Evolutionary conservation across 2,329 filamentous ascomycete genomes (phyloP), one percentile per base, ranked within the genome.

Genomic region (Clathrospora elynae): DNA sequence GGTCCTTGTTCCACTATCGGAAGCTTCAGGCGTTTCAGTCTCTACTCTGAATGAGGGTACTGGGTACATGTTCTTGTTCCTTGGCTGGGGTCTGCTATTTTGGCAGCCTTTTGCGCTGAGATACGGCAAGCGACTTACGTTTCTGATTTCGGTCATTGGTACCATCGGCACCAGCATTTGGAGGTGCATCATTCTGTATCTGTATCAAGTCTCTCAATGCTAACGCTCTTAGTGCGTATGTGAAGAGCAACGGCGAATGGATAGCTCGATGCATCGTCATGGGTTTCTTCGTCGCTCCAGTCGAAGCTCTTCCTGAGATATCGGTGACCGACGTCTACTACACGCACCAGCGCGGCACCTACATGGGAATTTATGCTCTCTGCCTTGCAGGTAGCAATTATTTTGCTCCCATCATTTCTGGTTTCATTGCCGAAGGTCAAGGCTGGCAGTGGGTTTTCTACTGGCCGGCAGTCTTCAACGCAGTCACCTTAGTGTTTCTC

Each of bases 381-480:
- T 42, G 64, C 0, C 47, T 70, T 0, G 57, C 62, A 6, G 68
- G 66, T 1, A 64, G 62, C 38, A 71, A 68, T 29, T 71, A 67
- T 36, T 64, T 71, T 17, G 66, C 66, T 5, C 68, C 67, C 1
- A 58, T 71, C 13, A 65, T 70, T 11, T 55, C 52, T 17, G 68
- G 68, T 2, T 71, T 68, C 37, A 70, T 71, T 32, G 57, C 61
- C 4, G 67, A 71, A 30, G 51, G 57, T 2, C 59, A 66, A 41
- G 65, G 66, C 6, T 71, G 66, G 66, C 42, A 32, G 33, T 69
- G 67, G 66, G 64, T 68, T 2, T 58, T 66, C 42, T 75, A 77
- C 53, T 81, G 78, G 71, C 75, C 75, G 22, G 77, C 80, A 4
- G 82, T 84, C 18, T 73, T 83, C 50, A 62, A 68, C 3, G 78